phyloP scores from a whole-genome alignment of 495 filamentous ascomycete genomes.

The Aspergillus conjunctus region DNA sequence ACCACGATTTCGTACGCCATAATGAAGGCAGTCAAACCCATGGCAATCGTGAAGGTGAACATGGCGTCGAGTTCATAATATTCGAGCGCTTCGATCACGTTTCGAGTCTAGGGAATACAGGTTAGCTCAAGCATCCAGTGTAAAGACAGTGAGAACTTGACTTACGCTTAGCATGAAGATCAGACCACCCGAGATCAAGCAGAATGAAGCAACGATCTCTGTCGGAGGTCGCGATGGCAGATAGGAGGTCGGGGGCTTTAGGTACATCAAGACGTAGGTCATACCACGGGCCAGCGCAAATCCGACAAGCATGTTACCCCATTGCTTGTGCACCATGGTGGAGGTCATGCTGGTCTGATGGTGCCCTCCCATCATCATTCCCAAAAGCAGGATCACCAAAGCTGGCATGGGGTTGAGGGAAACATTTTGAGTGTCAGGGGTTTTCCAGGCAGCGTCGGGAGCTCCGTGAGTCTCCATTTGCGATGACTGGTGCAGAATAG shows the following conservation, averaged over 20 bases:
- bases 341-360: conserved; percentile 83
- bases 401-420: conserved; percentile 90
- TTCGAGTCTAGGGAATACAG: conserved; percentile 53
- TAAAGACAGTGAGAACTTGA: conserved; percentile 13
- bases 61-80: conserved; percentile 73
- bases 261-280: conserved; percentile 79
- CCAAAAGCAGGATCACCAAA: conserved; percentile 80
- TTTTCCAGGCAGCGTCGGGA: conserved; percentile 52
- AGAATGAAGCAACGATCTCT: conserved; percentile 83
- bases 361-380: conserved; percentile 94
- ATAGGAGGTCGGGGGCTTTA: conserved; percentile 80
- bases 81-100: conserved; percentile 77
- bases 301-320: conserved; percentile 84
- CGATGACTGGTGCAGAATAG: conserved; percentile 46
- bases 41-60: conserved; percentile 89
- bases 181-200: conserved; percentile 80
- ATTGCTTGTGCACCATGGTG: conserved; percentile 92
- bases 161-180: conserved; percentile 93
- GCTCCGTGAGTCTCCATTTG: conserved; percentile 37
- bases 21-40: conserved; percentile 79
- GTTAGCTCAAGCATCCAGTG: neutral
- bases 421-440: conserved; percentile 68
- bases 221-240: conserved; percentile 89
- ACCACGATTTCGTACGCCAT: conserved; percentile 82
- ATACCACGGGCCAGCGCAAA: conserved; percentile 75